Evolutionary conservation across 2,329 filamentous ascomycete species (phyloP), one percentile per base, ranked within the genome.

Genomic region (Cucurbitaria berberidis): DNA sequence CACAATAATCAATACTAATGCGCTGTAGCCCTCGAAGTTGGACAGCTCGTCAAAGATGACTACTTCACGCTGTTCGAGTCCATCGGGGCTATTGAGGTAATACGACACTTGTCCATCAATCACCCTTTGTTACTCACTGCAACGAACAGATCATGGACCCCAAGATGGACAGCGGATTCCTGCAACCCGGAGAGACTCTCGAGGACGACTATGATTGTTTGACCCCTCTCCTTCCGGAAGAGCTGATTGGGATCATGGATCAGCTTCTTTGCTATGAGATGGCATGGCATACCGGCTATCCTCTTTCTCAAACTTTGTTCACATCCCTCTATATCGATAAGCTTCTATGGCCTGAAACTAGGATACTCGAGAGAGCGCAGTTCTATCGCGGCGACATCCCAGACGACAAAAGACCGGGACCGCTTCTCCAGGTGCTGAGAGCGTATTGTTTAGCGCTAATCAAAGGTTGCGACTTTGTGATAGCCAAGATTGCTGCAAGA

Each of bases 281-380:
- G 85, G 91, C 92, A 57, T 99, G 96, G 93, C 92, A 98, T 72
- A 86, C 91, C 64, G 95, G 96, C n/a, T 93, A 96, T 69, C 92
- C 95, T 1, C 83, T 99, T 8, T 96, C 93, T 1, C 95, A 98
- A 73, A 98, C 95, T 0, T 79, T 99, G 1, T 92, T 98, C 72
- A 97, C 93, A 5, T 96, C 91, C 46, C 82, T 96, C 29, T 95
- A 99, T 73, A 85, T 98, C 51, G 93, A 97, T 66, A 86, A 86
- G 43, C 81, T 99, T 15, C 78, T 96, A 54, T 89, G 87, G 77
- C 88, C 90, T 0, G 81, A 84, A 26, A 88, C 90, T 4, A 78
- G 77, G 30, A 83, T 74, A 5, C 77, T 96, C 22, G 78, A 86
- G 3, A 82, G 91, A 30, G 88, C 88, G 10, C 80, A 84, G 34